Percentiles rank a stretch among this genome's conserved stretches.
Evolutionary conservation across 805 yeast genomes (phyloP).

Genomic region (Scheffersomyces lignosus): DNA sequence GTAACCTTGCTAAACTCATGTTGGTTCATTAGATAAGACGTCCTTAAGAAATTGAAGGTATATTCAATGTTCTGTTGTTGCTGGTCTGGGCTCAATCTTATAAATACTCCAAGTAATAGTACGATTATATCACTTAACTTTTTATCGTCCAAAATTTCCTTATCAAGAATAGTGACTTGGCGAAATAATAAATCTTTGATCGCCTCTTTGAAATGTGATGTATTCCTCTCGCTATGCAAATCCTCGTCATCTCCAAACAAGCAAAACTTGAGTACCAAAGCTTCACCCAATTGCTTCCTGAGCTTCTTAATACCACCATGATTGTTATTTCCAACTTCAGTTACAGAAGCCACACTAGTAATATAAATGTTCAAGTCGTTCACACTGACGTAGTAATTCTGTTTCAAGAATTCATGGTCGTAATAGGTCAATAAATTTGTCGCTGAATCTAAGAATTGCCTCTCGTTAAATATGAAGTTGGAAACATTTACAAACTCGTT

Average conservation of each 20-base stretch:
- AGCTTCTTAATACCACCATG: slow-evolving; percentile 12
- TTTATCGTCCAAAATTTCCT: slow-evolving; percentile 31
- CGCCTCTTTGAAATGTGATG: slow-evolving; percentile 13
- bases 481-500: slow-evolving; percentile 32
- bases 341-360: slow-evolving; percentile 27
- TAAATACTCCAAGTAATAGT: slow-evolving; percentile 29
- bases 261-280: slow-evolving; percentile 27
- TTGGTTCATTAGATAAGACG: slow-evolving; percentile 32
- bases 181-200: slow-evolving; percentile 32
- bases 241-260: slow-evolving; percentile 18
- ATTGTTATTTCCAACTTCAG: slow-evolving; percentile 24
- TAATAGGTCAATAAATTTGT: slow-evolving; percentile 27
- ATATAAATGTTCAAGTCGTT: slow-evolving; percentile 25
- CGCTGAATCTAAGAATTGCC: slow-evolving; percentile 25
- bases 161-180: slow-evolving; percentile 30
- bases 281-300: slow-evolving; percentile 26
- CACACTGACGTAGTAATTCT: slow-evolving; percentile 24
- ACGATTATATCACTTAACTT: slow-evolving; percentile 33
- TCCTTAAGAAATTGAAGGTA: slow-evolving; percentile 35
- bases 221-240: slow-evolving; percentile 4
- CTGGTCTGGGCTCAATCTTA: slow-evolving; percentile 14
- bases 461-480: slow-evolving; percentile 36
- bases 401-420: slow-evolving; percentile 26
- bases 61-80: slow-evolving; percentile 23
- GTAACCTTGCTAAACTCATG: slow-evolving; percentile 21